Conservation (phyloP, 345 rosid species). For the Clausena lansium region DNA sequence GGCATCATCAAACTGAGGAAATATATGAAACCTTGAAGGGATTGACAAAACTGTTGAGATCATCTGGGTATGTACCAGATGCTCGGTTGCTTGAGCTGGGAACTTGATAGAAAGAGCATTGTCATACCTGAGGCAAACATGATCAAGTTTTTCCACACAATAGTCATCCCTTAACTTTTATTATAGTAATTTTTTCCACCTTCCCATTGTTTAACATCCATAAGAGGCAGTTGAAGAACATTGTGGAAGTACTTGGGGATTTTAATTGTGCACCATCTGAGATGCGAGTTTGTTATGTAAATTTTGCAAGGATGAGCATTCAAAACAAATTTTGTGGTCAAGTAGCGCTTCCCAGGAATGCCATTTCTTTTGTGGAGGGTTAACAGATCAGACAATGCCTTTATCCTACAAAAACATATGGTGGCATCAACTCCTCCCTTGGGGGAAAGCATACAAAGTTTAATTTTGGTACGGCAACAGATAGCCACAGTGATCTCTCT, state of each 20-base stretch:
- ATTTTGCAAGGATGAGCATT: background rate
- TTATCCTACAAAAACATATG: background rate
- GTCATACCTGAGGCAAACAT: background rate
- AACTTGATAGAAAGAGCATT: conserved; percentile 7
- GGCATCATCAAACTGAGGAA: conserved; percentile 51
- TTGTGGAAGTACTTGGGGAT: background rate
- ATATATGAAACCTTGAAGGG: conserved; percentile 51
- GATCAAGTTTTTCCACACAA: background rate
- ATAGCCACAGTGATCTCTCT: background rate
- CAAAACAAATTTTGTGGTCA: background rate
- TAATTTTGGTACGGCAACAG: background rate
- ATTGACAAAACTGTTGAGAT: conserved; percentile 38
- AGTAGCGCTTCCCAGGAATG: background rate
- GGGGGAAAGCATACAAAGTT: background rate
- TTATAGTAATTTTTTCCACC: background rate
- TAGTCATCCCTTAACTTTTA: background rate
- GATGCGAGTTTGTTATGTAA: background rate
- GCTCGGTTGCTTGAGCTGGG: conserved; percentile 19
- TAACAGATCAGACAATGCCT: background rate
- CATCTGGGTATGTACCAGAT: conserved; percentile 28
- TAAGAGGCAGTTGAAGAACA: background rate
- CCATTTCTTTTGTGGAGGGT: background rate
- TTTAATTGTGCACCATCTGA: background rate
- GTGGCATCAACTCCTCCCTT: background rate
- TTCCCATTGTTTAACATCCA: background rate